These are phyloP conservation scores for Scleroderma citrinum DNA, from an alignment of 768 basidiomycete species.

Conservation along the genomic window DNA sequence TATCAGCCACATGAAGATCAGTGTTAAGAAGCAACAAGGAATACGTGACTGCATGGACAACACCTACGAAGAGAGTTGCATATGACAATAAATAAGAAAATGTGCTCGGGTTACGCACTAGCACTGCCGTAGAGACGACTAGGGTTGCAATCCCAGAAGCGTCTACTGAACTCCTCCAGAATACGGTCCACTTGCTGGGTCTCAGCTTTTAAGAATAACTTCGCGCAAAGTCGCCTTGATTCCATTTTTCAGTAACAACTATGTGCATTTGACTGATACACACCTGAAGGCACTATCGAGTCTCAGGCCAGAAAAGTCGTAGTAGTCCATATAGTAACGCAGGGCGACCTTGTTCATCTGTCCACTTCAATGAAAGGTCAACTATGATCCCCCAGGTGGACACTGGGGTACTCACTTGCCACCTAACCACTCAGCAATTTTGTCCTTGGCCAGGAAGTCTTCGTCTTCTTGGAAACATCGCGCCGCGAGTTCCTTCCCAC, in stretches of 20 bases:
- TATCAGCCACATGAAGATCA: constrained; percentile 93
- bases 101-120: constrained; percentile 44
- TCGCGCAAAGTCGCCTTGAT: constrained; percentile 76
- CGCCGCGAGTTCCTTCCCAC: constrained; percentile 67
- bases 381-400: constrained; percentile 1
- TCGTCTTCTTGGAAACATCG: constrained; percentile 87
- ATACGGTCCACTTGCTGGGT: constrained; percentile 98
- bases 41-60: constrained; percentile 93
- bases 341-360: constrained; percentile 70
- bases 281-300: constrained; percentile 90
- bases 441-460: constrained; percentile 76
- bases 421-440: constrained; percentile 96
- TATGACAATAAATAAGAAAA: not conserved
- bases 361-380: constrained; percentile 52
- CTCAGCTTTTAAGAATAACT: constrained; percentile 90
- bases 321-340: constrained; percentile 77
- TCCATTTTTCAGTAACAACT: not conserved
- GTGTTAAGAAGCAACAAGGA: constrained; percentile 94
- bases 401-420: constrained; percentile 61
- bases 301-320: constrained; percentile 79
- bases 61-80: constrained; percentile 40
- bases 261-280: constrained; percentile 7
- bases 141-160: constrained; percentile 92
- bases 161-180: constrained; percentile 81
- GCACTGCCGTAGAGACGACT: constrained; percentile 74